These are phyloP conservation scores for Thozetella sp. DNA, from an alignment of 495 filamentous ascomycete species.

Conservation along the genomic window DNA sequence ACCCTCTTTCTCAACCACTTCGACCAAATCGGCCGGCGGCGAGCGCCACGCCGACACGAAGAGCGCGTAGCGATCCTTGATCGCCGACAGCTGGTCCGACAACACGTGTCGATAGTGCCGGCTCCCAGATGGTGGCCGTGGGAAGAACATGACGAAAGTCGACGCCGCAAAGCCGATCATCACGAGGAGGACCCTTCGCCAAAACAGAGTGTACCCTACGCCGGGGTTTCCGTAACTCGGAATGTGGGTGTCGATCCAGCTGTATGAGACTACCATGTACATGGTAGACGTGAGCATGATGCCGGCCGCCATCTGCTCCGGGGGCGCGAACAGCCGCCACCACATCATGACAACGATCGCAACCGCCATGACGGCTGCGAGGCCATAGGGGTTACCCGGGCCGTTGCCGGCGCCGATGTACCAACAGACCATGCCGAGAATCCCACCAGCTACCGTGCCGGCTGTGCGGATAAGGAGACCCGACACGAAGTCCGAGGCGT, in stretches of 20 bases:
- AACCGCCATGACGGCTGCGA: constrained; percentile 35
- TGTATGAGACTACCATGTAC: constrained; percentile 37
- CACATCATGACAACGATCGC: constrained; percentile 37
- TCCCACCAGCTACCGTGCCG: constrained; percentile 40
- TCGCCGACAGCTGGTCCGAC: constrained; percentile 32
- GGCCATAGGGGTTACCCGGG: constrained; percentile 40
- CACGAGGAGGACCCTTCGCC: constrained; percentile 42
- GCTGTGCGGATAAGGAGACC: constrained; percentile 29
- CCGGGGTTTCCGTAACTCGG: constrained; percentile 42
- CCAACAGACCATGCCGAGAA: constrained; percentile 42
- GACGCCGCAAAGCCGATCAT: constrained; percentile 40
- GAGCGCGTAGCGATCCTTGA: constrained; percentile 47
- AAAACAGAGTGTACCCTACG: constrained; percentile 45
- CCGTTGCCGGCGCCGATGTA: constrained; percentile 48
- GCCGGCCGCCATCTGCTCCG: constrained; percentile 25
- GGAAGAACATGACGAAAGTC: constrained; percentile 41
- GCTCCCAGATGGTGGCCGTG: constrained; percentile 42
- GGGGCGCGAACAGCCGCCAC: constrained; percentile 33
- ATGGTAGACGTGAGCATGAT: constrained; percentile 45
- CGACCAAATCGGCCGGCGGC: neutral
- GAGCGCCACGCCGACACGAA: constrained; percentile 42
- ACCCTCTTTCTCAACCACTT: neutral
- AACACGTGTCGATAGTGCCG: constrained; percentile 42
- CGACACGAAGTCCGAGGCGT: constrained; percentile 47
- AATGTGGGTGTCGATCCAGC: constrained; percentile 27